Base-by-base conservation (phyloP, 495 filamentous ascomycete genomes). In the Immersiella caudata region DNA sequence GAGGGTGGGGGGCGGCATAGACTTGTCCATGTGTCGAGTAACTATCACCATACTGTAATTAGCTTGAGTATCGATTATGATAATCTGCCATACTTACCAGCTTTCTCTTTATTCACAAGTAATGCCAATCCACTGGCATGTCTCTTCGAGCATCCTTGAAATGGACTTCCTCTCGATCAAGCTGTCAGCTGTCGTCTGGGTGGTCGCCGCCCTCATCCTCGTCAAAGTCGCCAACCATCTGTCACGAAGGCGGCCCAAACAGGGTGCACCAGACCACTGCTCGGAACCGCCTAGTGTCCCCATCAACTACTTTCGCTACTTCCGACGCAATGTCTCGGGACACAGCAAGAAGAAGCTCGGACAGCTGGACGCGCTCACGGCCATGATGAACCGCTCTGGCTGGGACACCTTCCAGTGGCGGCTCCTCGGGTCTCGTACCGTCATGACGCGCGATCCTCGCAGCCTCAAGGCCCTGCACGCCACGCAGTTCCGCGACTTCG, bases 371-470 rank as follows among this genome's bases (percentile, higher is more conserved):
- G 52, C 52, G 5, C 52, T 55, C 2, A 55, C 52, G 25, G 52
- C 52, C 52, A 55, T 55, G 52, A 55, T 55, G 52, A 55, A 55
- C 52, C 52, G 52, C 52, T 11, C 52, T n/a, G 52, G 52, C 9
- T 55, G 52, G 52, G 52, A 55, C 24, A 55, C 52, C 3, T 55
- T 55, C n/a, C 52, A 55, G n/a, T 55, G 52, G 52, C 52, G 52
- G 3, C 22, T 55, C 52, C 52, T 55, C 24, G 52, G 52, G 6
- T 55, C 52, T 2, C 52, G 52, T 14, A 55, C 52, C 52, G 14
- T 55, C 52, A 55, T 55, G 52, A 55, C 52, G 7, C 52, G 52
- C 1, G 52, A 55, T 22, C 52, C 52, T 26, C 52, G 20, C 1
- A 55, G 22, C 20, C 52, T 55, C 20, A 6, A 55, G n/a, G 25